Conservation (phyloP, 2,329 filamentous ascomycete species). For the Sarocladium strictum region DNA sequence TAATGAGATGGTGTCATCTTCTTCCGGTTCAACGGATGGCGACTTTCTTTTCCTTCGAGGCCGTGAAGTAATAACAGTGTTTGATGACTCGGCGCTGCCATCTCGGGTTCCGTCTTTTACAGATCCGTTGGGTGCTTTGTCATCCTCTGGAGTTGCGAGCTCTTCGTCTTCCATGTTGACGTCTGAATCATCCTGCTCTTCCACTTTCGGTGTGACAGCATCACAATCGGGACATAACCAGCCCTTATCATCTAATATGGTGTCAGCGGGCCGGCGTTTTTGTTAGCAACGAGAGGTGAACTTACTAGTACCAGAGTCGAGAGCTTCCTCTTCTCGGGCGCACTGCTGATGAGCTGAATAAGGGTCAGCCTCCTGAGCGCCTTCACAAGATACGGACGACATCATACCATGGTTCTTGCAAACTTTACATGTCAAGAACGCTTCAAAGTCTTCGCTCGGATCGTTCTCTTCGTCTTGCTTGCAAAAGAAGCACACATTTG, state of each 20-base stretch:
- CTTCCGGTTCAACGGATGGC: slow-evolving; percentile 60
- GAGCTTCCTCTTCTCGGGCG: slow-evolving; percentile 58
- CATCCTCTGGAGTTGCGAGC: neutral
- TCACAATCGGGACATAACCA: slow-evolving; percentile 49
- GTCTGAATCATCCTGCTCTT: slow-evolving; percentile 25
- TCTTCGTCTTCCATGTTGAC: slow-evolving; percentile 15
- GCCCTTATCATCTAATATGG: slow-evolving; percentile 29
- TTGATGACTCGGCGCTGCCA: neutral
- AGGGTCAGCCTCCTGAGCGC: slow-evolving; percentile 29
- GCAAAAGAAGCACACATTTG: slow-evolving; percentile 62
- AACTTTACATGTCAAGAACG: slow-evolving; percentile 67
- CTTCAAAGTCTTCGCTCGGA: slow-evolving; percentile 73
- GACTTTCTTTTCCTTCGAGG: slow-evolving; percentile 80
- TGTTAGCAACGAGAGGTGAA: neutral
- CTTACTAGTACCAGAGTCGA: slow-evolving; percentile 28
- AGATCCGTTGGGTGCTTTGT: neutral
- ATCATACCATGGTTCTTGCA: slow-evolving; percentile 80
- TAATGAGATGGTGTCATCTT: slow-evolving; percentile 42
- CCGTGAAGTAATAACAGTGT: slow-evolving; percentile 23
- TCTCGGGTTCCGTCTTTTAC: slow-evolving; percentile 54
- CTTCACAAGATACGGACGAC: slow-evolving; percentile 15
- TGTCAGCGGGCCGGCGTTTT: neutral
- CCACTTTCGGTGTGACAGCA: slow-evolving; percentile 24
- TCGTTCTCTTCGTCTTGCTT: slow-evolving; percentile 77
- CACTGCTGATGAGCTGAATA: slow-evolving; percentile 85